These are phyloP conservation scores for Aspergillus avenaceus DNA, from an alignment of 495 filamentous ascomycete species.

Conservation along the genomic window DNA sequence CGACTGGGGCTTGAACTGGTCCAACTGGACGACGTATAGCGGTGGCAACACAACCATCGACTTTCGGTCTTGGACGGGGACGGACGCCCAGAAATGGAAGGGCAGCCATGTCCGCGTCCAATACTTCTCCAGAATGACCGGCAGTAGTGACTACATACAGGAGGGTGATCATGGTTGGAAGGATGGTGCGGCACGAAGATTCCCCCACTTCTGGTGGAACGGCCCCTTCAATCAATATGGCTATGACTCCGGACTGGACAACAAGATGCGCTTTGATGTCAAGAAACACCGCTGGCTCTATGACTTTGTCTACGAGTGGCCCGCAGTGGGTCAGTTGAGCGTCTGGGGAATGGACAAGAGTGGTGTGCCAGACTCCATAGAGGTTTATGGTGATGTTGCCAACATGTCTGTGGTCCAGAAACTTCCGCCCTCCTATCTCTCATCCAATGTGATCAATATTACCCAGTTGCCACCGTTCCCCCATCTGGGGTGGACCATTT, in stretches of 20 bases:
- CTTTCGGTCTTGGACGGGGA: constrained; percentile 55
- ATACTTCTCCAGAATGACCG: constrained; percentile 64
- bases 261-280: constrained; percentile 47
- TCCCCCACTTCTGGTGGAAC: constrained; percentile 62
- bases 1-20: constrained; percentile 58
- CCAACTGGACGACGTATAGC: constrained; percentile 53
- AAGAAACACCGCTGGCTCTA: constrained; percentile 54
- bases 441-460: constrained; percentile 56
- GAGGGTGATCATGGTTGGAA: constrained; percentile 51
- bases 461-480: constrained; percentile 52
- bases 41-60: constrained; percentile 43
- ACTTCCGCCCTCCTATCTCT: constrained; percentile 56
- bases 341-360: constrained; percentile 66
- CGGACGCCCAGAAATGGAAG: constrained; percentile 56
- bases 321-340: constrained; percentile 59
- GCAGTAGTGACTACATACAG: constrained; percentile 61
- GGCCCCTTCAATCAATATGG: constrained; percentile 66
- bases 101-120: constrained; percentile 64
- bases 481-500: constrained; percentile 53
- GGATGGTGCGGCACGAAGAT: constrained; percentile 41
- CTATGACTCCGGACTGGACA: constrained; percentile 59
- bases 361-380: constrained; percentile 57
- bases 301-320: constrained; percentile 63
- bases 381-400: constrained; percentile 58
- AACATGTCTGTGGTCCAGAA: constrained; percentile 58